These are phyloP conservation scores for Trichophaea hybrida DNA, from an alignment of 2,329 filamentous ascomycete species.

Conservation along the genomic window DNA sequence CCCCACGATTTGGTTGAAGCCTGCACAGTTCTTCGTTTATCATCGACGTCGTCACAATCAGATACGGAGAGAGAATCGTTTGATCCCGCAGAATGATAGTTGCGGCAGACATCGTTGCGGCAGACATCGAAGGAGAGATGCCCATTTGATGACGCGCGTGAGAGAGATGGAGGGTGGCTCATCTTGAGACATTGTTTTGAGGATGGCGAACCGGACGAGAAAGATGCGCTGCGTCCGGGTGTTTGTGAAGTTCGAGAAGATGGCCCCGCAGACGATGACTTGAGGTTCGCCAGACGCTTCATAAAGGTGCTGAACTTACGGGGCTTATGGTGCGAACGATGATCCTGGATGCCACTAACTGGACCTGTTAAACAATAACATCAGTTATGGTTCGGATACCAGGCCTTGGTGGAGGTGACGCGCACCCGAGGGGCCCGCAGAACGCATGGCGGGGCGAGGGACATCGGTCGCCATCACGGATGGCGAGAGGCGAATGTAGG, in stretches of 20 bases:
- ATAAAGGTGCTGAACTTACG: constrained; percentile 77
- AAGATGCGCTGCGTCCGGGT: constrained; percentile 10
- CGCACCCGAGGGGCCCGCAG: background rate
- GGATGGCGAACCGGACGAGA: constrained; percentile 19
- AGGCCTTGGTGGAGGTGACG: background rate
- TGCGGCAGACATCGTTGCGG: constrained; percentile 26
- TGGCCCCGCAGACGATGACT: constrained; percentile 48
- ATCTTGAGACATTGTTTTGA: constrained; percentile 1
- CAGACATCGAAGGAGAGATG: constrained; percentile 36
- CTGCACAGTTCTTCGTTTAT: constrained; percentile 12
- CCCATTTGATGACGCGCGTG: constrained; percentile 36
- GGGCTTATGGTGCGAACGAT: constrained; percentile 36
- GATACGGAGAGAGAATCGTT: constrained; percentile 38
- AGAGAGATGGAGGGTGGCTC: constrained; percentile 40
- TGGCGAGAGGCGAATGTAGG: background rate
- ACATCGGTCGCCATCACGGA: constrained; percentile 14
- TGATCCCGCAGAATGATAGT: background rate
- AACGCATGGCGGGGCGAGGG: constrained; percentile 6
- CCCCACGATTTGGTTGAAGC: constrained; percentile 40
- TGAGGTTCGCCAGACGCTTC: constrained; percentile 82
- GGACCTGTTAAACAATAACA: background rate
- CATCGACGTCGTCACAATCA: constrained; percentile 38
- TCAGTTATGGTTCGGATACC: background rate
- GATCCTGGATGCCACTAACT: no score
- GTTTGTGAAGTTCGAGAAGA: constrained; percentile 21